Percentiles rank a stretch among this genome's conserved stretches.
Evolutionary conservation across 192 early-diverging fungal genomes (phyloP).

Genomic region (Phycomyces blakesleeanus): DNA sequence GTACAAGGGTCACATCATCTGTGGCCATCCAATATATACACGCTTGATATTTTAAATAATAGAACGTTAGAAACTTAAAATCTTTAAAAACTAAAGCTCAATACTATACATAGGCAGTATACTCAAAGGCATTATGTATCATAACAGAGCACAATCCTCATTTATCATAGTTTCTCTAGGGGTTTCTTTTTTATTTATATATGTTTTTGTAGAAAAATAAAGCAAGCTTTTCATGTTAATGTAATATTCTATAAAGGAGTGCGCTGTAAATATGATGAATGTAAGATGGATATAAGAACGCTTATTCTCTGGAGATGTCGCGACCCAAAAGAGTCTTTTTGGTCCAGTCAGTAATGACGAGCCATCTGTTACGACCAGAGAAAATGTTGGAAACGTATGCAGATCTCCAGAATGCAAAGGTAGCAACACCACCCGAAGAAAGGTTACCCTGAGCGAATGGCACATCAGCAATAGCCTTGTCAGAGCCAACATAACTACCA

Average conservation of each 20-base stretch:
- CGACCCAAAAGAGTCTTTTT: slow-evolving; percentile 90
- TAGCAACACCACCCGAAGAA: slow-evolving; percentile 61
- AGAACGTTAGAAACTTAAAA: too few relatives aligned
- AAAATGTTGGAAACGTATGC: slow-evolving; percentile 78
- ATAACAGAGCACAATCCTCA: too few relatives aligned
- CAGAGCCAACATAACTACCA: slow-evolving; percentile 77
- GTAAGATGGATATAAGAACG: neutral
- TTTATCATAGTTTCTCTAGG: too few relatives aligned
- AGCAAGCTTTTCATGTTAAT: neutral
- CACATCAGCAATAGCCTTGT: slow-evolving; percentile 93
- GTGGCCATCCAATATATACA: too few relatives aligned
- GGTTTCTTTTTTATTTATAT: too few relatives aligned
- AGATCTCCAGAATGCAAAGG: slow-evolving; percentile 76
- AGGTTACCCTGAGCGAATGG: slow-evolving; percentile 69
- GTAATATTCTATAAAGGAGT: neutral
- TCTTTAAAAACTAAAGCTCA: too few relatives aligned
- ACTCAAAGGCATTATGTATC: too few relatives aligned
- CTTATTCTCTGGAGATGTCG: slow-evolving; percentile 86
- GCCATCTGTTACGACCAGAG: slow-evolving; percentile 74
- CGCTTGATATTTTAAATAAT: too few relatives aligned
- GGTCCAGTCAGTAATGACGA: slow-evolving; percentile 88
- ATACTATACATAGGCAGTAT: too few relatives aligned
- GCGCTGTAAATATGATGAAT: neutral
- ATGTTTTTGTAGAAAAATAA: too few relatives aligned
- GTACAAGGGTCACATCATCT: too few relatives aligned